These are phyloP conservation scores for Cryphonectria radicalis DNA, from an alignment of 2,329 filamentous ascomycete species.

Conservation along the genomic window DNA sequence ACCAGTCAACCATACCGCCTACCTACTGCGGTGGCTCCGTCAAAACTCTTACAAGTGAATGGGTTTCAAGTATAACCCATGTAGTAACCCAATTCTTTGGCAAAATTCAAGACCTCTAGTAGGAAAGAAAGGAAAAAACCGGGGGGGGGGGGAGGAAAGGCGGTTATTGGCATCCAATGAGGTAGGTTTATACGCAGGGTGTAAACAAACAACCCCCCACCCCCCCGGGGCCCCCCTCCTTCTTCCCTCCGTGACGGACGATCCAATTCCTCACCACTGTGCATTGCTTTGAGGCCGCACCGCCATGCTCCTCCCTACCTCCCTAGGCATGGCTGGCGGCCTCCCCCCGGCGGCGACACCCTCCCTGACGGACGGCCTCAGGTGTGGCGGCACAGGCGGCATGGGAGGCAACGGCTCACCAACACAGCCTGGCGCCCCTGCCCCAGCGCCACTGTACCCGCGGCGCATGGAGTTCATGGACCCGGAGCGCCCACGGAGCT, in stretches of 20 bases:
- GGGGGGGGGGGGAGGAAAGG: not conserved
- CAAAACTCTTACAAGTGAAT: too few species aligned
- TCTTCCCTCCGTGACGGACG: too few species aligned
- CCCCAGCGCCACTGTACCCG: conserved; percentile 4
- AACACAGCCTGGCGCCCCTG: not conserved
- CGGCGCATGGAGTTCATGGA: conserved; percentile 23
- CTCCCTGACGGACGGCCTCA: conserved; percentile 18
- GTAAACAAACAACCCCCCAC: too few species aligned
- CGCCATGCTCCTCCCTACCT: not conserved
- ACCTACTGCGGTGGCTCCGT: too few species aligned
- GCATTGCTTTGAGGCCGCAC: conserved; percentile 1
- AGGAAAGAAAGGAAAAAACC: too few species aligned
- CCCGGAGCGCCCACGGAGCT: conserved; percentile 15
- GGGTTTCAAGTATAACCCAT: too few species aligned
- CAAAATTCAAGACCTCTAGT: too few species aligned
- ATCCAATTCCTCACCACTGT: not conserved
- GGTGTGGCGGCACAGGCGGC: conserved; percentile 24
- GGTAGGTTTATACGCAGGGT: not conserved
- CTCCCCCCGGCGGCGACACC: not conserved
- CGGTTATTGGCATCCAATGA: not conserved
- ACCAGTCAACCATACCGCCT: not conserved
- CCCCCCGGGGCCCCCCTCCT: too few species aligned
- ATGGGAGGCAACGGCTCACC: conserved; percentile 21
- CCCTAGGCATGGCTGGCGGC: conserved; percentile 1
- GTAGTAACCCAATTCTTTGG: too few species aligned